These are phyloP conservation scores for Fragosphaeria purpurea DNA, from an alignment of 2,329 filamentous ascomycete species.

Conservation along the genomic window DNA sequence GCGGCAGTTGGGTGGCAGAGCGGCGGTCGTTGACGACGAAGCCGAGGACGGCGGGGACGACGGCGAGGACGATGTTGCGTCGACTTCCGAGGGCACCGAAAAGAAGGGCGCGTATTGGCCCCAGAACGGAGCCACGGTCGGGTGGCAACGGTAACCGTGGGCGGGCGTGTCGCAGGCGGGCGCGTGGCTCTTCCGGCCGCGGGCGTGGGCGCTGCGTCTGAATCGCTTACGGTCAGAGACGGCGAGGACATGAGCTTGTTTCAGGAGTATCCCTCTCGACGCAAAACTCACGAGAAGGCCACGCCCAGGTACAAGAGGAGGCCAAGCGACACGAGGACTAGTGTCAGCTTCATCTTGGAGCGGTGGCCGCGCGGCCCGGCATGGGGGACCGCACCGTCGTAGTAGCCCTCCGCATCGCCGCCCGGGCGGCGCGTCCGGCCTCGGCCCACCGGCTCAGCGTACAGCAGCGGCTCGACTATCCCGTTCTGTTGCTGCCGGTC, in stretches of 20 bases:
- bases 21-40: conserved; percentile 16
- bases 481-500: too few relatives aligned
- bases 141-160: conserved; percentile 52
- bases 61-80: neutral
- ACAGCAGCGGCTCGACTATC: neutral
- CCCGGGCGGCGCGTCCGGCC: neutral
- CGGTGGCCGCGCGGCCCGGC: conserved; percentile 6
- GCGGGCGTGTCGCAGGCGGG: conserved; percentile 40
- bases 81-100: conserved; percentile 50
- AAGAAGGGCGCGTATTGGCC: conserved; percentile 86
- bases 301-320: conserved; percentile 15
- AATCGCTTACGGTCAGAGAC: neutral
- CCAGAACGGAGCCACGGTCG: conserved; percentile 58
- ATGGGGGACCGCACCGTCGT: neutral
- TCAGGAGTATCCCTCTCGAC: too few relatives aligned
- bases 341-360: conserved; percentile 13
- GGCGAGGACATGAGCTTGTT: neutral
- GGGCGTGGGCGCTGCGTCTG: neutral
- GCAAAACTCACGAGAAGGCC: conserved; percentile 16
- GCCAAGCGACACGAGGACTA: conserved; percentile 14
- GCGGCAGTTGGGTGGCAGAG: conserved; percentile 56
- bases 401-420: neutral
- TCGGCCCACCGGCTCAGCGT: neutral
- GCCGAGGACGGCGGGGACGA: neutral
- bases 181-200: neutral